Evolutionary conservation across 2,329 filamentous ascomycete genomes (phyloP), one percentile per base, ranked within the genome.

Genomic region (Hymenotorrendiella dingleyae): DNA sequence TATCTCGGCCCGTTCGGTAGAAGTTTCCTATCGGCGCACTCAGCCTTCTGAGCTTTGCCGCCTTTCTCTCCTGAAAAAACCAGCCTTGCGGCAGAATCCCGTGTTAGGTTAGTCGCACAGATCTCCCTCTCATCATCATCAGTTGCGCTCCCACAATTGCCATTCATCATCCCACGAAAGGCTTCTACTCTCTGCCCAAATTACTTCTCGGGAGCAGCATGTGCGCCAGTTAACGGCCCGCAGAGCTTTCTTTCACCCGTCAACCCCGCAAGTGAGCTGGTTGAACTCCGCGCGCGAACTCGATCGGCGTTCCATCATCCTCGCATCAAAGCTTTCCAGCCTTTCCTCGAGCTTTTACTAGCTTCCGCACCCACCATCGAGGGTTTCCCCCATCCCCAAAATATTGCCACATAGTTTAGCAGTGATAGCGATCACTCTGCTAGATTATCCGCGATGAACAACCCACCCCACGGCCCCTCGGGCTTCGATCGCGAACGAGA

Each of bases 401-500:
- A 28, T 19, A 37, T 17, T 12, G n/a, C 24, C 12, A 27, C 24
- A 24, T 17, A 22, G 8, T 37, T 23, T 6, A 23, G 9, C 14
- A 37, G 5, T 26, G n/a, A 17, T 10, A 19, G n/a, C n/a, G 16
- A 19, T 4, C n/a, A n/a, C 3, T 19, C 22, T 27, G 23, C 22
- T 16, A 17, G 11, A 8, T 29, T 17, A 6, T 22, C 26, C 36
- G 19, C 9, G 19, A 61, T 59, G 59, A 61, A 62, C 36, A 58
- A 57, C 44, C 59, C 53, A 48, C 48, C 57, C 24, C 57, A 59
- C 40, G 53, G 56, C 36, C 55, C 54, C 9, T 44, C 50, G 40
- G 52, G 49, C 32, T 58, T 57, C 33, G 58, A 61, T 33, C 55
- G 55, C 46, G 70, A 62, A 64, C 47, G 44, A 20, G 69, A 76